Evolutionary conservation across 768 basidiomycete genomes (phyloP), one percentile per base, ranked within the genome.

Genomic region (Termitomyces sp.): DNA sequence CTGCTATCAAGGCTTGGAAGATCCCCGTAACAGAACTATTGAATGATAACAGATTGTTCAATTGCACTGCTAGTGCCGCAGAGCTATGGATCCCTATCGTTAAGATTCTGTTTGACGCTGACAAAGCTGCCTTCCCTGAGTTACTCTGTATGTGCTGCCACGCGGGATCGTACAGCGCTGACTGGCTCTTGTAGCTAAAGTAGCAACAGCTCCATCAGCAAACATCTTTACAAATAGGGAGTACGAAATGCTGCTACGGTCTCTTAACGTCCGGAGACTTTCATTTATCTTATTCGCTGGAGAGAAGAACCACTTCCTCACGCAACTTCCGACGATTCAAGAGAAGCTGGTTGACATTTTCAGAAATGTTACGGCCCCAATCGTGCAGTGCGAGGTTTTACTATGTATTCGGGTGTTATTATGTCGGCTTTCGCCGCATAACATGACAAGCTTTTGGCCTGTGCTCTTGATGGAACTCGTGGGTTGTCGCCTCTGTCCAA

Each of bases 171-270:
- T 20, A 34, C 5, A 11, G 25, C 14, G 32, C 55, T 63, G 11
- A 50, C 47, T 20, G 48, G 49, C 7, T 25, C 32, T 43, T 69
- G 69, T 31, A 82, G 96, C 87, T 71, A 85, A 84, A 76, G 85
- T 96, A 56, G 87, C 91, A 1, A 86, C 91, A 2, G 86, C 88
- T 0, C 89, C 97, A 1, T 96, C 96, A 0, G 88, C 94, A 20
- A 98, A 97, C 68, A 97, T 99, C 58, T 99, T 99, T 74, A 89
- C 94, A 36, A 98, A 94, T 69, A 81, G 91, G 50, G 97, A 98
- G 71, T 92, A 94, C 59, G 97, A 99, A 75, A 96, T 91, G 84
- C 76, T 94, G 0, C 76, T 89, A 32, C 86, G 94, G 31, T 94
- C 94, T 3, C 77, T 95, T 56, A 95, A 92, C 68, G 79, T 99